Evolutionary conservation across 2,329 filamentous ascomycete genomes (phyloP), one percentile per base, ranked within the genome.

Genomic region (Bipolaris sorokiniana): DNA sequence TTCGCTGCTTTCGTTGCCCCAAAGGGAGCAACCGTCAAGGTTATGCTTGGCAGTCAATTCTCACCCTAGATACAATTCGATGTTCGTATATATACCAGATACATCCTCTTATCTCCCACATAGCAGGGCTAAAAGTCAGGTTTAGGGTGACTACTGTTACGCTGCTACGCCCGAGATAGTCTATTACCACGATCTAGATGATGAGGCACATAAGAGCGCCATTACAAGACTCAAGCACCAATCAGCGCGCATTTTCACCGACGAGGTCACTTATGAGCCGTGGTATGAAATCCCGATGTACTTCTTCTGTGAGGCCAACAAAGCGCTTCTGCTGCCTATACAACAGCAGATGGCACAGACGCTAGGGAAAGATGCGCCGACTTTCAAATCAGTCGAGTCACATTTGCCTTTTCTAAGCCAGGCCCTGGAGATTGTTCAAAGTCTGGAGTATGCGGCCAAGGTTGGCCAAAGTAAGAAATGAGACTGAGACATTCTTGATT

Each of bases 351-450:
- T 52, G 50, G 33, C 41, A 31, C 33, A 37, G 33, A 31, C 38
- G 33, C 41, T 52, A n/a, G 50, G 48, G 16, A 18, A 23, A 15
- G 37, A 42, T 36, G 26, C 18, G 16, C 26, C 48, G 22, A 40
- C 50, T 16, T 52, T 46, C 13, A 52, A 4, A 33, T 22, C 41
- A 22, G 23, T 38, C 10, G 50, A 23, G 5, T 40, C 33, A 13
- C 50, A 47, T 47, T 52, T 42, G 50, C 50, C 50, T 22, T 52
- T 52, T 46, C 41, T 52, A 11, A 52, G 50, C 34, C 41, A 46
- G 34, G 34, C 50, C 7, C 22, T 47, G 23, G 42, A 52, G 34
- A 42, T 52, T 5, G 42, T 47, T 18, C 42, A 52, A 3, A 42
- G 41, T 20, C 9, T 52, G n/a, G 42, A 52, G 42, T 33, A 47